phyloP scores from a whole-genome alignment of 345 rosid species.

The Eucalyptus albens region DNA sequence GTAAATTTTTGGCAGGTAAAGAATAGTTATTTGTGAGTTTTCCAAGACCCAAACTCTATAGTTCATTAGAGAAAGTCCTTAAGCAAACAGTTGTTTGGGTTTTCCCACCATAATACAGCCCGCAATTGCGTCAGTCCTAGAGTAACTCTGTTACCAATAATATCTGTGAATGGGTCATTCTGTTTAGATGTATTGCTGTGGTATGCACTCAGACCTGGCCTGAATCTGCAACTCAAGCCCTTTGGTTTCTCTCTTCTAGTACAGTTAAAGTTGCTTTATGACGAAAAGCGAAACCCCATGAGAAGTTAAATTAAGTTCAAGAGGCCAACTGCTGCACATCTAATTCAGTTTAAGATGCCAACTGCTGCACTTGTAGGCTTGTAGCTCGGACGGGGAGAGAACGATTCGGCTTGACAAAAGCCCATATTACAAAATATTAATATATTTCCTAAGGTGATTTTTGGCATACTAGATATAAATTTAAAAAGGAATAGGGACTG shows the following conservation, averaged over 20 bases:
- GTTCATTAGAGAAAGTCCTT: too few relatives aligned
- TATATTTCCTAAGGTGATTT: not conserved
- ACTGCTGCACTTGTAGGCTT: not conserved
- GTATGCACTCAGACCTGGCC: not conserved
- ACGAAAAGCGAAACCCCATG: not conserved
- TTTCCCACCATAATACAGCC: too few relatives aligned
- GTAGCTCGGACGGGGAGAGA: too few relatives aligned
- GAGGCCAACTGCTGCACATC: not conserved
- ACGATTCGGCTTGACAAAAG: not conserved
- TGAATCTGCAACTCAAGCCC: not conserved
- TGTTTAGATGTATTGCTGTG: not conserved
- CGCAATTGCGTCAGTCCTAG: too few relatives aligned
- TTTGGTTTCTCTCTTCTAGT: not conserved
- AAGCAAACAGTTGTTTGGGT: too few relatives aligned
- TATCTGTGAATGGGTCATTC: not conserved
- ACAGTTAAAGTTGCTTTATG: not conserved
- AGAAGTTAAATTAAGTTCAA: not conserved
- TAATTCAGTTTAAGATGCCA: not conserved
- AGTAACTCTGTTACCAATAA: not conserved
- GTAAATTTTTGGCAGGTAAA: too few relatives aligned
- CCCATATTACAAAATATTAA: not conserved
- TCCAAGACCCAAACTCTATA: too few relatives aligned
- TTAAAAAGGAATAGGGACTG: not conserved
- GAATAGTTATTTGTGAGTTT: too few relatives aligned
- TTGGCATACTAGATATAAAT: not conserved